Conservation (phyloP, 331 rosid genomes). For the Pyracantha coccinea region DNA sequence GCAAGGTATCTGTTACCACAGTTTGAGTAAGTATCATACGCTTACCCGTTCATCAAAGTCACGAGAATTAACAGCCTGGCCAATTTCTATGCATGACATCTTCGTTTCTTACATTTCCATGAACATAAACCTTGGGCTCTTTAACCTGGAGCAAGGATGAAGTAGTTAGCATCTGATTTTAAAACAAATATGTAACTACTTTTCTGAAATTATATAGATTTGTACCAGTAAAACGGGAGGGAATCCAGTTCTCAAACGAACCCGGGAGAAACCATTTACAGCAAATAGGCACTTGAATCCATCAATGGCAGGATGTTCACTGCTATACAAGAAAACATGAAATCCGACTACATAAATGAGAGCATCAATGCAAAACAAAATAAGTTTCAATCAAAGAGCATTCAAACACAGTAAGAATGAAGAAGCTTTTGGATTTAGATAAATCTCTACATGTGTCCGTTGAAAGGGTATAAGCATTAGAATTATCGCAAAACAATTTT, state of each 20-base stretch:
- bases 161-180: background rate
- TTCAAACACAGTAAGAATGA: background rate
- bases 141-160: conserved; percentile 39
- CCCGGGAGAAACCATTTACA: conserved; percentile 53
- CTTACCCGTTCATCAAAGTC: background rate
- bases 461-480: background rate
- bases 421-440: background rate
- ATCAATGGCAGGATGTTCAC: conserved; percentile 56
- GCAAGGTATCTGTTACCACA: background rate
- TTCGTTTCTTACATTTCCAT: conserved; percentile 40
- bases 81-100: conserved; percentile 35
- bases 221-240: conserved; percentile 61
- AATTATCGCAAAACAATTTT: background rate
- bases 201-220: background rate
- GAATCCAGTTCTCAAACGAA: conserved; percentile 35
- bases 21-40: background rate
- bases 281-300: conserved; percentile 76
- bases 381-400: background rate
- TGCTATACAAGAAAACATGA: conserved; percentile 16
- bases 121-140: conserved; percentile 68
- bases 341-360: background rate
- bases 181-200: background rate
- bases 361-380: background rate
- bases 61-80: conserved; percentile 53
- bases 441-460: background rate